Evolutionary conservation across 495 filamentous ascomycete genomes (phyloP), one percentile per base, ranked within the genome.

Genomic region (Podospora pseudoanserina): DNA sequence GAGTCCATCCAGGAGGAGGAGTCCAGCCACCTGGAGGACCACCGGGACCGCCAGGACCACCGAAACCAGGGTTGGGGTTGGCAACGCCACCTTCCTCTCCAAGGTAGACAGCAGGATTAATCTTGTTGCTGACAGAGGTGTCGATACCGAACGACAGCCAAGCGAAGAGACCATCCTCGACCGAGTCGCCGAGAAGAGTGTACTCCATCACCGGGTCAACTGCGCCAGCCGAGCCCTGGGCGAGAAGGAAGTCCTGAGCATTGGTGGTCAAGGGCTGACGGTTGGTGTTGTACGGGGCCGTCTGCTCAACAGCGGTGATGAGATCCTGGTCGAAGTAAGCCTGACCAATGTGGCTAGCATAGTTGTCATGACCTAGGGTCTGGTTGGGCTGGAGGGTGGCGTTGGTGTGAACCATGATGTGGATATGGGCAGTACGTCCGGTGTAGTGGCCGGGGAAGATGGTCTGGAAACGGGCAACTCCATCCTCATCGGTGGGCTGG

Each of bases 311-410:
- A 44, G 80, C 81, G 13, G 70, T 75, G 68, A 86, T 82, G 20
- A 89, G 82, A 34, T 79, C 81, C 71, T 90, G 82, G 64, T 86
- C 85, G 76, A 85, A 91, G 83, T 87, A 91, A 16, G 90, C 69
- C 74, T 90, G 87, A 66, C 87, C 78, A 65, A 89, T 79, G 74
- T 91, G 86, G n/a, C 80, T 76, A 56, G 86, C 76, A 5, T 71
- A 72, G 20, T 64, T 80, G 19, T 77, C 75, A 30, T 83, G 82
- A 9, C 82, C 77, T 53, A 85, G 70, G 19, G 83, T 86, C 70
- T 79, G 79, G 76, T 87, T 88, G 16, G 75, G 66, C 49, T 78
- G 67, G 3, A 81, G 62, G 0, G 73, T 79, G 5, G 79, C 82
- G 64, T 83, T 78, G 39, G 77, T 59, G 71, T 86, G 85, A 1